phyloP scores from a whole-genome alignment of 2,329 filamentous ascomycete species.

The Keithomyces neogunnii region DNA sequence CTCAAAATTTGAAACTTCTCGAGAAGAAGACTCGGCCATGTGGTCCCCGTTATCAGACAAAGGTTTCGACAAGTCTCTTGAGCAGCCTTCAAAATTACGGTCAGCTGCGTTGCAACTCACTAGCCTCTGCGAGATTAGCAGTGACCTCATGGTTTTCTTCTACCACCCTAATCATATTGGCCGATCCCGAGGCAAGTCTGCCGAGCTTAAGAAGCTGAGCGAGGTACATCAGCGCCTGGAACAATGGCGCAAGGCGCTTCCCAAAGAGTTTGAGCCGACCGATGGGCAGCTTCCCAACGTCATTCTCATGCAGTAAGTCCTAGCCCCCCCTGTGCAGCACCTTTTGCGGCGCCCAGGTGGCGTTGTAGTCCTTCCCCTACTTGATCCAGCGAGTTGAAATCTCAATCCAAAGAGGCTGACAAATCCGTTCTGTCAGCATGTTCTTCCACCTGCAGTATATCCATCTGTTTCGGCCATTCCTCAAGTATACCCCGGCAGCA shows the following conservation, averaged over 20 bases:
- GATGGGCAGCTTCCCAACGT: conserved; percentile 86
- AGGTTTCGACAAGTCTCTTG: conserved; percentile 62
- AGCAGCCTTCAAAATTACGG: conserved; percentile 75
- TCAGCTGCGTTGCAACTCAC: conserved; percentile 76
- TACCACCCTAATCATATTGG: conserved; percentile 71
- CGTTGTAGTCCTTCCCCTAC: neutral
- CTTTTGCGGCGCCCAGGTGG: neutral
- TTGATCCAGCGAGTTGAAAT: neutral
- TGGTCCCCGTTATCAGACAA: conserved; percentile 88
- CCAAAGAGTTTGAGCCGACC: conserved; percentile 78
- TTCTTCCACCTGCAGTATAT: conserved; percentile 95
- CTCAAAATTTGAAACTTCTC: conserved; percentile 85
- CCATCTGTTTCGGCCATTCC: conserved; percentile 88
- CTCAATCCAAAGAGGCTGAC: conserved; percentile 13
- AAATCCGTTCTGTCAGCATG: conserved; percentile 55
- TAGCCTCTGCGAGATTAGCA: conserved; percentile 84
- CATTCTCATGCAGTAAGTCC: conserved; percentile 69
- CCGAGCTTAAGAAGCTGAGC: conserved; percentile 85
- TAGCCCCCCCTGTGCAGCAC: neutral
- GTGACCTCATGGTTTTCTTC: conserved; percentile 80
- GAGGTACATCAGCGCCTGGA: conserved; percentile 86
- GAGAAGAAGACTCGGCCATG: conserved; percentile 71
- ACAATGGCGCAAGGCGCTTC: conserved; percentile 77
- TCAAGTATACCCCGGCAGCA: conserved; percentile 75
- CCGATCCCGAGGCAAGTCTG: conserved; percentile 61